Base-by-base conservation (phyloP, 345 rosid species). In the Pistacia atlantica region DNA sequence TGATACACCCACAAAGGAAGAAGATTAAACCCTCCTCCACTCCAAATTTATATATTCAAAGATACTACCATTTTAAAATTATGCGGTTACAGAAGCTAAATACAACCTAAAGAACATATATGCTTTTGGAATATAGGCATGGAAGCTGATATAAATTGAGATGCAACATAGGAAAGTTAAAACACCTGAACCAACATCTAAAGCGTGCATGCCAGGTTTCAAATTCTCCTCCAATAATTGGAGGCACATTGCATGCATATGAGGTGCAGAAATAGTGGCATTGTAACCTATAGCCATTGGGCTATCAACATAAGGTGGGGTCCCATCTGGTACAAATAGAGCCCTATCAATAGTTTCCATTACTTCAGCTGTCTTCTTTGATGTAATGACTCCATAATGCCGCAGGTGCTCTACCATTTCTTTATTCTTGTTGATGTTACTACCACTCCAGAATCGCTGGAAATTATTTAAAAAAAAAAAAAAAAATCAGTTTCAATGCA, bases 211-310 rank as follows among this genome's bases (percentile, higher is more conserved):
- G 80, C 99, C 97, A 2, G 98, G 97, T 83, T 88, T 88, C 79
- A 97, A 87, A 84, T 92, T 83, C 61, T 86, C 81, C 90, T 92
- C 92, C 81, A 97, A 75, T 77, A 97, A 83, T 72, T 91, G 89
- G 73, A 97, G 91, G 87, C 99, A 94, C 17, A 87, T 92, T 8
- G 97, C 99, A 81, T 97, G 99, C 99, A 97, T 94, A 83, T 97
- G 97, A 48, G 99, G 99, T 18, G 99, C 99, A 67, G 98, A 97
- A 58, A 97, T 97, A 51, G 98, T 94, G 55, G 94, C 99, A 83
- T 97, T 97, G 81, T 91, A 94, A 75, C 99, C 99, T 61, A 97
- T 94, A 8, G 97, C 67, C 83, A 92, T 78, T 7, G 98, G 98
- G 56, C 88, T 89, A 78, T 97, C 99, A 75, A 75, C 86, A 80